phyloP scores from a whole-genome alignment of 2,329 filamentous ascomycete genomes.

The Cladosporium sp. region DNA sequence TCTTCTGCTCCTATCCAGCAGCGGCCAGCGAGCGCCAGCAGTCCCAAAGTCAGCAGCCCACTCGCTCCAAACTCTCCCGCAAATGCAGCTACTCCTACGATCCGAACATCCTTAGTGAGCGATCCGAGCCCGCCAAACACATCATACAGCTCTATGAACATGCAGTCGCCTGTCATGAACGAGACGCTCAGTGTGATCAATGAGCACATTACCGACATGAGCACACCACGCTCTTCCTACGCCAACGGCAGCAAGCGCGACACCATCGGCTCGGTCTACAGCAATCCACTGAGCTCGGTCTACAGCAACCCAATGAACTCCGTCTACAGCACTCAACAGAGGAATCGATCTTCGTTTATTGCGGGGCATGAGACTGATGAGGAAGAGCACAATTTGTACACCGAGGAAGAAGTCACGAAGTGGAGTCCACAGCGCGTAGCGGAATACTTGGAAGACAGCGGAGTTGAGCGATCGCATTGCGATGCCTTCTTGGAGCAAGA shows the following conservation, averaged over 20 bases:
- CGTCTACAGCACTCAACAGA: slow-evolving; percentile 78
- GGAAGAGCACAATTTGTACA: slow-evolving; percentile 75
- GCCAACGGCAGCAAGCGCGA: slow-evolving; percentile 45
- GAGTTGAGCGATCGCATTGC: slow-evolving; percentile 87
- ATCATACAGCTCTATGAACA: slow-evolving; percentile 21
- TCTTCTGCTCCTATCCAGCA: slow-evolving; percentile 16
- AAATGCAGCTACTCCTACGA: slow-evolving; percentile 1
- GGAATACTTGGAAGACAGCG: slow-evolving; percentile 81
- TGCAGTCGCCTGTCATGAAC: slow-evolving; percentile 72
- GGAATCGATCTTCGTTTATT: slow-evolving; percentile 83
- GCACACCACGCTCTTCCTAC: slow-evolving; percentile 56
- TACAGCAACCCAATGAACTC: slow-evolving; percentile 59
- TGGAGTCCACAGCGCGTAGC: slow-evolving; percentile 85
- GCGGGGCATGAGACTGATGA: slow-evolving; percentile 94
- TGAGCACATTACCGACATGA: slow-evolving; percentile 91
- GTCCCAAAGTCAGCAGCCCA: slow-evolving; percentile 19
- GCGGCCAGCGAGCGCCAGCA: slow-evolving; percentile 24
- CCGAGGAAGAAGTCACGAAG: slow-evolving; percentile 69
- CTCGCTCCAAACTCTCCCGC: slow-evolving; percentile 6
- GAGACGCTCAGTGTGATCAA: slow-evolving; percentile 96
- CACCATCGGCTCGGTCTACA: slow-evolving; percentile 31
- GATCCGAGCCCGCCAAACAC: slow-evolving; percentile 14
- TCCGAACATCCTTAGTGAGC: slow-evolving; percentile 19
- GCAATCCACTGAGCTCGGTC: slow-evolving; percentile 46
- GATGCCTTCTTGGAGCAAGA: slow-evolving; percentile 95